These are phyloP conservation scores for Rhododendron molle DNA, from an alignment of 148 eudicot species.

Conservation along the genomic window DNA sequence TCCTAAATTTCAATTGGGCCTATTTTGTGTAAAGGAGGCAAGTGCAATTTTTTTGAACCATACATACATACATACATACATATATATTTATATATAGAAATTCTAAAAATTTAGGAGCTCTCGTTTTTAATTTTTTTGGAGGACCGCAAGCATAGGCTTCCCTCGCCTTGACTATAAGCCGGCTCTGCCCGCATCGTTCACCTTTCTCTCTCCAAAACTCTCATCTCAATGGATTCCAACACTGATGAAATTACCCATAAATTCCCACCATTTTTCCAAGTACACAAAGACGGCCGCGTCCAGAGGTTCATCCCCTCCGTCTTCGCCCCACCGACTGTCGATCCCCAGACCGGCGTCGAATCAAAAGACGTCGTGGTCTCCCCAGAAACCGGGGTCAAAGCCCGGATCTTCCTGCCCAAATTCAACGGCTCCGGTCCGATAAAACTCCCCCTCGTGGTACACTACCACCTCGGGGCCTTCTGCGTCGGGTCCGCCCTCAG, in stretches of 20 bases:
- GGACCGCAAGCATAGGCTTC: no score
- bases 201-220: not conserved
- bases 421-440: not conserved
- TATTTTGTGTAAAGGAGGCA: no score
- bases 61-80: no score
- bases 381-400: conserved; percentile 12
- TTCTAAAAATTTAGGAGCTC: no score
- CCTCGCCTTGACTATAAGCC: no score
- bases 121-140: no score
- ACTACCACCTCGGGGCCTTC: conserved; percentile 26
- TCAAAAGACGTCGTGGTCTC: conserved; percentile 26
- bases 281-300: not conserved
- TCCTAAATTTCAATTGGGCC: no score
- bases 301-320: not conserved
- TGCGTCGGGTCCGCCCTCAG: conserved; percentile 13
- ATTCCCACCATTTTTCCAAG: not conserved
- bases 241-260: not conserved
- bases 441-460: conserved; percentile 15
- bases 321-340: not conserved
- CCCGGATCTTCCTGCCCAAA: conserved; percentile 20
- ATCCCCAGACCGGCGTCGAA: not conserved
- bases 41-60: no score
- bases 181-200: no score
- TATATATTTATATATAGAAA: no score
- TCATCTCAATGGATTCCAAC: not conserved